Percentiles rank a stretch among this genome's conserved stretches.
Evolutionary conservation across 805 yeast species (phyloP).

Genomic region (Lipomyces oligophaga): DNA sequence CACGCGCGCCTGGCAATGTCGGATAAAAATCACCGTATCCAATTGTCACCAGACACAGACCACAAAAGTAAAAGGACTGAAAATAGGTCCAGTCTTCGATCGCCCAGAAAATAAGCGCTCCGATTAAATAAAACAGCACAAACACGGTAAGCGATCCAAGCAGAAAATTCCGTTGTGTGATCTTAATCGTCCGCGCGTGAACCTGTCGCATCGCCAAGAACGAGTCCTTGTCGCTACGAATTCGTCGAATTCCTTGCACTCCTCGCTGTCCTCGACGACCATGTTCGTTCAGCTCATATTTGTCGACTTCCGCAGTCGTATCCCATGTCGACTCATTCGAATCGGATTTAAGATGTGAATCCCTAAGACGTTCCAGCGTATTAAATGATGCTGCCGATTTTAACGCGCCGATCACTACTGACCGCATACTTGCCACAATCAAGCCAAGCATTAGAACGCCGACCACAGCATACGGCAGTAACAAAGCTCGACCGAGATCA

Average conservation of each 20-base stretch:
- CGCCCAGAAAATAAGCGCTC: constrained; percentile 59
- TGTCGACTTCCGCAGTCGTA: neutral
- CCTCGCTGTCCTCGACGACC: neutral
- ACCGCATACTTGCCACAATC: constrained; percentile 64
- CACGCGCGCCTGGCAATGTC: constrained; percentile 56
- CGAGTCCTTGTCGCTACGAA: constrained; percentile 37
- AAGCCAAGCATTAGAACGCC: constrained; percentile 76
- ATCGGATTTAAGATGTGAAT: constrained; percentile 30
- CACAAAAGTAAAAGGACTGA: constrained; percentile 68
- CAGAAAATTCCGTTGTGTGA: constrained; percentile 34
- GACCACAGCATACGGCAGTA: constrained; percentile 58
- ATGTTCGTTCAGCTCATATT: too few relatives aligned
- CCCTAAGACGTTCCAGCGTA: constrained; percentile 52
- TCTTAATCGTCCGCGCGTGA: constrained; percentile 33
- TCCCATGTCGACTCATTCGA: neutral
- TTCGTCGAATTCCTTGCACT: neutral
- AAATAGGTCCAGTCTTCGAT: constrained; percentile 73
- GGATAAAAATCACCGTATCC: constrained; percentile 84
- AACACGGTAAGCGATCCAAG: constrained; percentile 14
- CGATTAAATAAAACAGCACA: constrained; percentile 59
- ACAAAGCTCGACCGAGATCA: constrained; percentile 53
- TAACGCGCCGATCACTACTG: constrained; percentile 57
- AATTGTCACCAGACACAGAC: constrained; percentile 70
- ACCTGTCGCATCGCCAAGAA: constrained; percentile 57
- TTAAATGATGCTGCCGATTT: constrained; percentile 66